phyloP scores from a whole-genome alignment of 805 yeast genomes.

The Wickerhamomyces bovis region DNA sequence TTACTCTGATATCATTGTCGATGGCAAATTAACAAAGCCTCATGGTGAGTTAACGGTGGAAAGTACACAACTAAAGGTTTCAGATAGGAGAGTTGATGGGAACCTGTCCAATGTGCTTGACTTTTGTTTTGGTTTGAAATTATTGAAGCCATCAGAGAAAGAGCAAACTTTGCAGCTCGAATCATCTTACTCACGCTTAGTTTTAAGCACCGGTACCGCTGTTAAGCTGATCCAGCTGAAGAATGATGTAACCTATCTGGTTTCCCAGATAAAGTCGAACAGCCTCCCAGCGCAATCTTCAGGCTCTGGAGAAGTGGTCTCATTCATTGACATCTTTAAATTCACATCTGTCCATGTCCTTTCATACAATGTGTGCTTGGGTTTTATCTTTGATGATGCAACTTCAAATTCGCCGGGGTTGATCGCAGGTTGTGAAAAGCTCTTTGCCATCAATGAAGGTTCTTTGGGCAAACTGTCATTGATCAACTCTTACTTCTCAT shows the following conservation, averaged over 20 bases:
- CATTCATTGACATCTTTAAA: background rate
- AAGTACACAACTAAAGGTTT: slow-evolving; percentile 25
- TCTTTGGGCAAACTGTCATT: slow-evolving; percentile 62
- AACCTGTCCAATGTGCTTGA: slow-evolving; percentile 39
- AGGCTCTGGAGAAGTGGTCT: background rate
- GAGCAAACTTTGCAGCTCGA: slow-evolving; percentile 47
- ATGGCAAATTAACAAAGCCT: slow-evolving; percentile 2
- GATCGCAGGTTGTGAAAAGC: slow-evolving; percentile 70
- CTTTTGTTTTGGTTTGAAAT: slow-evolving; percentile 37
- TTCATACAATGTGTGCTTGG: slow-evolving; percentile 63
- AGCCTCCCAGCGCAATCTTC: background rate
- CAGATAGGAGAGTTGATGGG: slow-evolving; percentile 28
- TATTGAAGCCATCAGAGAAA: slow-evolving; percentile 33
- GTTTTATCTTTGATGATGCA: slow-evolving; percentile 63
- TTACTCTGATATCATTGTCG: slow-evolving; percentile 9
- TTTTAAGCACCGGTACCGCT: slow-evolving; percentile 47
- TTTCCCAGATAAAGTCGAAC: background rate
- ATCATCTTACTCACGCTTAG: slow-evolving; percentile 52
- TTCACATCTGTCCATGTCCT: slow-evolving; percentile 49
- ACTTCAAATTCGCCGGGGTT: slow-evolving; percentile 53
- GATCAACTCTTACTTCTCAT: slow-evolving; percentile 62
- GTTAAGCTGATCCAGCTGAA: slow-evolving; percentile 24
- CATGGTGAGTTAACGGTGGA: slow-evolving; percentile 20
- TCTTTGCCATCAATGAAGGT: slow-evolving; percentile 59
- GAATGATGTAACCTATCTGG: slow-evolving; percentile 5